A percentile compares a stretch with the other conserved stretches of the same genome.
phyloP scores from a whole-genome alignment of 1,284 basidiomycete genomes.

The Pyrrhoderma lamaoense region DNA sequence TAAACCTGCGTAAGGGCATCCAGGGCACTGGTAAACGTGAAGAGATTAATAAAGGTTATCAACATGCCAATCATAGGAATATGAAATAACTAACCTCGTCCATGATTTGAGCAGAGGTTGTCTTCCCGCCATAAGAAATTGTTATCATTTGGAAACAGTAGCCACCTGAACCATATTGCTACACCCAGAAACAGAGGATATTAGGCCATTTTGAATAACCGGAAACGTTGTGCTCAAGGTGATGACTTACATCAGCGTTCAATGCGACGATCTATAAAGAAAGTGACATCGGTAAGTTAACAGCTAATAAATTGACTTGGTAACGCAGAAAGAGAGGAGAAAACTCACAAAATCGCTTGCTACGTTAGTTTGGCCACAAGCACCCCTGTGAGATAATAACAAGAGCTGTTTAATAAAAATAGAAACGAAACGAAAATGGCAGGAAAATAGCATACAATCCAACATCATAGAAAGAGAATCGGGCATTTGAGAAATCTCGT shows the following conservation, averaged over 20 bases:
- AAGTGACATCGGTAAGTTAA: slow-evolving; percentile 1
- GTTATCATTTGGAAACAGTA: slow-evolving; percentile 58
- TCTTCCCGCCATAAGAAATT: slow-evolving; percentile 59
- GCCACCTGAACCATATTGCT: slow-evolving; percentile 51
- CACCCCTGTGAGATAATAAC: slow-evolving; percentile 28
- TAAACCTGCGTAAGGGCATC: slow-evolving; percentile 64
- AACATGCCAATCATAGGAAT: slow-evolving; percentile 1
- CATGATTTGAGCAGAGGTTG: slow-evolving; percentile 51
- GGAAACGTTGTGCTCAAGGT: slow-evolving; percentile 3
- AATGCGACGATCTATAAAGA: slow-evolving; percentile 35
- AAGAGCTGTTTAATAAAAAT: slow-evolving; percentile 18
- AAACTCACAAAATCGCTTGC: slow-evolving; percentile 30
- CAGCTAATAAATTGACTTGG: not conserved
- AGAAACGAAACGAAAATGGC: slow-evolving; percentile 18
- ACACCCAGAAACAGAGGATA: not conserved
- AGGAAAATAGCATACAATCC: slow-evolving; percentile 39
- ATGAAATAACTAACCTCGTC: slow-evolving; percentile 46
- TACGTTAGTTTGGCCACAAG: slow-evolving; percentile 32
- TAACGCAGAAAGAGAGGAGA: too few relatives aligned
- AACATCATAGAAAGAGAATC: slow-evolving; percentile 48
- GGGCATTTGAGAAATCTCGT: slow-evolving; percentile 26
- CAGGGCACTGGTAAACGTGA: slow-evolving; percentile 45
- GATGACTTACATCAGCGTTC: slow-evolving; percentile 30
- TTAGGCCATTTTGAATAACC: not conserved
- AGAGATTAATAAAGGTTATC: slow-evolving; percentile 7